Percentiles rank a stretch among this genome's conserved stretches.
These are phyloP conservation scores for Taxillus chinensis DNA, from an alignment of 164 flowering plant genomes.

Conservation along the genomic window DNA sequence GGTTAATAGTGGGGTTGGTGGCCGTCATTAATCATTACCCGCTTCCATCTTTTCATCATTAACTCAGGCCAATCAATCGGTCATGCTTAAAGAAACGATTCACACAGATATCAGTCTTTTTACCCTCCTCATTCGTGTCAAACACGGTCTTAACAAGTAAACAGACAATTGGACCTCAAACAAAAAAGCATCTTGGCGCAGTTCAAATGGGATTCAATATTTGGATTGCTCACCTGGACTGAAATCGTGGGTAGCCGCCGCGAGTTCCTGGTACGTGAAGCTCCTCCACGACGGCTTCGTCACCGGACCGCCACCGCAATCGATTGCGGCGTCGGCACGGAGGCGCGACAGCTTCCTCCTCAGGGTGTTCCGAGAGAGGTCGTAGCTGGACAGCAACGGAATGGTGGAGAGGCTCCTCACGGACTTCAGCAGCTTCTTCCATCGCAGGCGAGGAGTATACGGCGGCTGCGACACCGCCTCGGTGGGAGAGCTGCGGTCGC, in stretches of 20 bases:
- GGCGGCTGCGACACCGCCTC: slow-evolving; percentile 5
- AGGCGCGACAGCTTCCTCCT: slow-evolving; percentile 32
- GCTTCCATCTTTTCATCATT: no score
- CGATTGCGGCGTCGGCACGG: slow-evolving; percentile 29
- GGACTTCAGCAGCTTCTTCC: slow-evolving; percentile 57
- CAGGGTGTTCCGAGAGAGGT: slow-evolving; percentile 32
- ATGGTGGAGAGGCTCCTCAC: slow-evolving; percentile 41
- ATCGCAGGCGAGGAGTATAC: slow-evolving; percentile 20
- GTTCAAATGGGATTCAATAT: no score
- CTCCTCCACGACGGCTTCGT: slow-evolving; percentile 66
- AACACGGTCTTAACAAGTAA: no score
- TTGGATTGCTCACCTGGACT: slow-evolving; percentile 37
- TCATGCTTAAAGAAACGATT: no score
- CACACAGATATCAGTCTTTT: no score
- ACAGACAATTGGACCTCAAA: no score
- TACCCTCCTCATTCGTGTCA: no score
- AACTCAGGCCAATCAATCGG: no score
- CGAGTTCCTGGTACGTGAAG: slow-evolving; percentile 52
- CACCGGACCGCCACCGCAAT: slow-evolving; percentile 15
- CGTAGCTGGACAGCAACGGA: slow-evolving; percentile 32
- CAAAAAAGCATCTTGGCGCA: no score
- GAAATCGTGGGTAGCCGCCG: slow-evolving; percentile 67
- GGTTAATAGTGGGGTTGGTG: no score
- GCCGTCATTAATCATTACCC: no score
- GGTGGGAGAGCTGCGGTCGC: no score